Evolutionary conservation across 805 yeast species (phyloP).

Genomic region (Candida vartiovaarae): DNA sequence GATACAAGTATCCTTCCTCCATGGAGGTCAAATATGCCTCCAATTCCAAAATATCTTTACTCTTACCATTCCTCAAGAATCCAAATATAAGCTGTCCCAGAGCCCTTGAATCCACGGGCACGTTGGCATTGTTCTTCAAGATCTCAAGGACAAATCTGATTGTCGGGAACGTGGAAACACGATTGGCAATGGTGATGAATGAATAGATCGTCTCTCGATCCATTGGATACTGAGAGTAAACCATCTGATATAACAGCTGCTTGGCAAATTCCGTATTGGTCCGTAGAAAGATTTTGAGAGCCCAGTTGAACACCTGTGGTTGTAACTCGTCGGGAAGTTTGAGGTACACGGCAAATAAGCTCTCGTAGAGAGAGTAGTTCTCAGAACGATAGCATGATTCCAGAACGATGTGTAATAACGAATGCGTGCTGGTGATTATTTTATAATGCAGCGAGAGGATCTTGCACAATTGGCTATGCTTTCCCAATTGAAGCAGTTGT

Average conservation of each 20-base stretch:
- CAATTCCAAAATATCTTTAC: slow-evolving; percentile 7
- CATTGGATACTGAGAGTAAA: slow-evolving; percentile 19
- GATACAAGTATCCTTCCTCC: neutral
- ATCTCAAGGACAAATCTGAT: slow-evolving; percentile 17
- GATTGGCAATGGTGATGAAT: slow-evolving; percentile 13
- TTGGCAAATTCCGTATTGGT: slow-evolving; percentile 21
- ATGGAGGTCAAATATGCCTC: neutral
- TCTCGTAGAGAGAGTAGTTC: slow-evolving; percentile 13
- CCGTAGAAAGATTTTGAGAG: slow-evolving; percentile 16
- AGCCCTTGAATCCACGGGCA: neutral
- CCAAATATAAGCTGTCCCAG: slow-evolving; percentile 7
- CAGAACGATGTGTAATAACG: slow-evolving; percentile 1
- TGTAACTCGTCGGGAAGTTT: slow-evolving; percentile 6
- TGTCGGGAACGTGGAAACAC: slow-evolving; percentile 14
- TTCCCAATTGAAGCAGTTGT: neutral
- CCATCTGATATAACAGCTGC: slow-evolving; percentile 23
- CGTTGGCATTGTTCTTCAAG: slow-evolving; percentile 10
- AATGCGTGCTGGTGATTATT: neutral
- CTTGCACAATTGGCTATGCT: neutral
- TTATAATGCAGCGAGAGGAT: neutral
- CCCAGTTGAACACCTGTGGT: slow-evolving; percentile 15
- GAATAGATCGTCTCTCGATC: slow-evolving; percentile 14
- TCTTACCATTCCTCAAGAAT: slow-evolving; percentile 6
- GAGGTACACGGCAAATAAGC: slow-evolving; percentile 14
- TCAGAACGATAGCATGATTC: slow-evolving; percentile 1